phyloP scores from a whole-genome alignment of 2,329 filamentous ascomycete species.

The Chaetomium olivaceum region DNA sequence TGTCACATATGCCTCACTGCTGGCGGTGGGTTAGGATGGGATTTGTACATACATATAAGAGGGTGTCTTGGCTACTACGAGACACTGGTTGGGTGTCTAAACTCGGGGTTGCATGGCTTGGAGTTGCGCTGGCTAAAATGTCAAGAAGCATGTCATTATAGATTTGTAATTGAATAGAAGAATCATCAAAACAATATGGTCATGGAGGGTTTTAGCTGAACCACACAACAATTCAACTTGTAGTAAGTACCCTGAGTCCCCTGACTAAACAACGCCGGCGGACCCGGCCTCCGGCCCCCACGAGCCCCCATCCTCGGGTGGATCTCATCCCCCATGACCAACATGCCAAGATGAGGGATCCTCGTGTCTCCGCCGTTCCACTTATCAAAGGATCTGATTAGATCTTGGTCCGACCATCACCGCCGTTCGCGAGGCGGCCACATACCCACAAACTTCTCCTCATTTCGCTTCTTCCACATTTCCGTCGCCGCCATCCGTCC shows the following conservation, averaged over 20 bases:
- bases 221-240: background rate
- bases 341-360: conserved; percentile 4
- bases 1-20: background rate
- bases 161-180: background rate
- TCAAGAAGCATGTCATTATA: background rate
- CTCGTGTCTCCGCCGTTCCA: background rate
- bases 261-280: background rate
- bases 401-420: background rate
- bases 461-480: background rate
- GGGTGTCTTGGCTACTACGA: background rate
- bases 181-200: background rate
- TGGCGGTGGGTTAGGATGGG: background rate
- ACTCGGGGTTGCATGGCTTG: background rate
- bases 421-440: background rate
- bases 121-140: background rate
- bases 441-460: background rate
- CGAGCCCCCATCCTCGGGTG: background rate
- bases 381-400: conserved; percentile 14
- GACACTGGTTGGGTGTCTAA: background rate
- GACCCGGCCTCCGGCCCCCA: background rate
- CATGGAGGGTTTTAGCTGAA: too few species aligned
- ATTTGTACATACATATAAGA: background rate
- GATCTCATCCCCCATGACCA: background rate
- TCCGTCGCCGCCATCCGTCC: background rate
- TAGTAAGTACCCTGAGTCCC: background rate